Evolutionary conservation across 805 yeast species (phyloP), one percentile per base, ranked within the genome.

Genomic region (Nakazawaea peltata): DNA sequence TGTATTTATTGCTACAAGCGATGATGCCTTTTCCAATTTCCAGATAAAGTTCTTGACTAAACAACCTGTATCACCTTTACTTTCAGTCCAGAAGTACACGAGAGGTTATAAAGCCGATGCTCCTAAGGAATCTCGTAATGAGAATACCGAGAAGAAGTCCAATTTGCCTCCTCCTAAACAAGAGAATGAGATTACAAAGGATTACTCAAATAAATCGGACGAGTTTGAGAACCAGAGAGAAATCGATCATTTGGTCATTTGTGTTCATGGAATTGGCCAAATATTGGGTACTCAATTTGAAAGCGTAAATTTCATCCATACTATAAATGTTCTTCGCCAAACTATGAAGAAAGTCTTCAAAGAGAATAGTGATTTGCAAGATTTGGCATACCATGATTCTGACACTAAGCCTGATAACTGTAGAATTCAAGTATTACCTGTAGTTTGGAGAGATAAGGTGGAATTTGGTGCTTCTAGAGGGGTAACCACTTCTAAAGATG

Each of bases 221-320:
- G 47, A 56, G 17, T 62, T 65, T 0, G 58, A 54, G 21, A 67
- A 63, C 44, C 53, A 57, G 9, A 52, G 75, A 33, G 57, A 63
- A n/a, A 59, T 70, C 17, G 65, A 65, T 32, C 74, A 70, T 53
- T 59, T 90, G 42, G 74, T 88, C 2, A 62, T 90, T n/a, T 86
- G 96, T 50, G 73, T 90, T 19, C 98, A 90, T 59, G 98, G 98
- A 0, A 84, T 90, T 41, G 98, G 97, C 2, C 98, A 90, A 56
- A 73, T 78, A 13, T 61, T 92, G 34, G 94, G 95, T 2, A 65
- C 76, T 30, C 74, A 74, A 48, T 77, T 81, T 49, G 88, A 87
- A 46, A 77, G 81, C 34, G 80, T 90, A 18, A 85, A 85, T 55
- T 92, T 90, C 60, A 77, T 86, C 7, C 95, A 87, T 51, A 87